A percentile compares a stretch with the other conserved stretches of the same genome.
Conservation (phyloP, 805 yeast species). For the Metschnikowia similis region DNA sequence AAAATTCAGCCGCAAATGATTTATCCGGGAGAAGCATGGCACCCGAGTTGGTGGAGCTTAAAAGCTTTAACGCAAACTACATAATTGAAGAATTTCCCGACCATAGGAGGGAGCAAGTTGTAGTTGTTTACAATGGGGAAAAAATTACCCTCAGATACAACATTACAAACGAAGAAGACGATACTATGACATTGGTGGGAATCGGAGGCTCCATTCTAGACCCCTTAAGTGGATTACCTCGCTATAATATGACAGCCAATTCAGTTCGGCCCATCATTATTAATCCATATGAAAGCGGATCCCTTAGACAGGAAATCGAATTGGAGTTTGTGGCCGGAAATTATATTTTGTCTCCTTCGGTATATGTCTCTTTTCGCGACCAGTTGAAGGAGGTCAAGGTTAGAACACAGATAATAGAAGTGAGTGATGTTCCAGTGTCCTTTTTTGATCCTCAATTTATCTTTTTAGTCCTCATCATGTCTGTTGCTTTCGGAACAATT, state of each 20-base stretch:
- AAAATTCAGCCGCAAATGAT: neutral
- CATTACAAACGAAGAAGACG: conserved; percentile 51
- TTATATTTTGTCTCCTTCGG: conserved; percentile 56
- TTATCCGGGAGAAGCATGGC: conserved; percentile 1
- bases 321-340: conserved; percentile 54
- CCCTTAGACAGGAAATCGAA: conserved; percentile 56
- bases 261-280: conserved; percentile 58
- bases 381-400: conserved; percentile 53
- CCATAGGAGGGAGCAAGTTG: conserved; percentile 34
- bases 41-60: conserved; percentile 9
- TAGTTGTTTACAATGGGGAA: conserved; percentile 48
- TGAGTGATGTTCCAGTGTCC: conserved; percentile 65
- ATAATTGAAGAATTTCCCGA: conserved; percentile 43
- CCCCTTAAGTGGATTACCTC: conserved; percentile 47
- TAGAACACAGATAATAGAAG: conserved; percentile 51
- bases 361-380: conserved; percentile 49
- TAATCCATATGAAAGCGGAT: conserved; percentile 43
- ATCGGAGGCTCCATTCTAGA: conserved; percentile 63
- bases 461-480: conserved; percentile 53
- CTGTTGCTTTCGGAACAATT: conserved; percentile 14
- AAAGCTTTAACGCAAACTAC: conserved; percentile 47
- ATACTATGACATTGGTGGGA: conserved; percentile 52
- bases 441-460: conserved; percentile 69
- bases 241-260: conserved; percentile 62
- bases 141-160: conserved; percentile 47